Evolutionary conservation across 768 basidiomycete genomes (phyloP), one percentile per base, ranked within the genome.

Genomic region (Leccinellum albellum): DNA sequence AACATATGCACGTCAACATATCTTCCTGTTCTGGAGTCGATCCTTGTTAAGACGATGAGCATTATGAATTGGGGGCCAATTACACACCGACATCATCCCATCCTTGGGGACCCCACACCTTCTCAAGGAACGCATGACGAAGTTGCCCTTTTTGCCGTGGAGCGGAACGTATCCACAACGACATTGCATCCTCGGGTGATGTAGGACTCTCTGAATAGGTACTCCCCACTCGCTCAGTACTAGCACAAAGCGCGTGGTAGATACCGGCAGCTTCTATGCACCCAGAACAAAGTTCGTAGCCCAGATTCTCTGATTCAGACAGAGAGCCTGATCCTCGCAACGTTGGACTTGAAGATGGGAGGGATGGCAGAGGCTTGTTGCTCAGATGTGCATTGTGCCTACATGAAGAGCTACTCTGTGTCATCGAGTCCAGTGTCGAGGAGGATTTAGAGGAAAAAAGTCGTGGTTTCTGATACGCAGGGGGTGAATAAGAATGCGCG

Each of bases 31-130:
- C 88, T 78, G 77, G 75, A 78, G 56, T 53, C 26, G 54, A 46
- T 9, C 50, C 60, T 50, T 15, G 45, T 59, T 3, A 59, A 55
- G 15, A 44, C 20, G 12, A 42, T n/a, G 24, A 24, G 23, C 10
- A 10, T 13, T 33, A 12, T 23, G 6, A 23, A 20, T 31, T 15
- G 17, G 33, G 42, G 13, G 31, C 45, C 33, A 20, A 47, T 37
- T 45, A 80, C 88, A 59, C 66, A 94, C 94, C 91, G 52, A 97
- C 86, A 66, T 94, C 90, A 56, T 85, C 85, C 95, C 95, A 97
- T 1, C 91, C 89, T 42, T 75, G 74, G 31, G 80, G 81, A 1
- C 86, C 86, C 95, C 94, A 97, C 3, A 89, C 79, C 70, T 90
- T 90, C 73, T 96, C 94, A 45, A 83, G 72, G 68, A 89, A 98